phyloP scores from a whole-genome alignment of 768 basidiomycete genomes.

The Lentinula aciculospora region DNA sequence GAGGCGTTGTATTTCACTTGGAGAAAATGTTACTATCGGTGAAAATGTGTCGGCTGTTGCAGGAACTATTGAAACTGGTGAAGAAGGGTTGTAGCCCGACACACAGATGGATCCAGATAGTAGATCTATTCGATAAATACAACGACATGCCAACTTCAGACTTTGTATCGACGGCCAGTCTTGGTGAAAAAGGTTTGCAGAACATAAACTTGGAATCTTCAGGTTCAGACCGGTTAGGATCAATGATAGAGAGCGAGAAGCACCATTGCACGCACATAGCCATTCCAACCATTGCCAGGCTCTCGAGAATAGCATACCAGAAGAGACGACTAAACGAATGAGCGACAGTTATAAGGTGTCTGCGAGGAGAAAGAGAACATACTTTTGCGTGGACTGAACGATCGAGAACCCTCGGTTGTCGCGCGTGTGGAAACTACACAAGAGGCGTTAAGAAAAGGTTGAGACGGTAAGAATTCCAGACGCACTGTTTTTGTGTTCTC shows the following conservation, averaged over 20 bases:
- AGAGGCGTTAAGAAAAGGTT: background rate
- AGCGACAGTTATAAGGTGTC: background rate
- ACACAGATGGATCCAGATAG: background rate
- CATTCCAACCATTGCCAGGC: slow-evolving; percentile 75
- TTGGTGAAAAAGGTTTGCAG: slow-evolving; percentile 97
- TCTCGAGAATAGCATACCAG: slow-evolving; percentile 89
- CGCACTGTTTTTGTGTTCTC: slow-evolving; percentile 90
- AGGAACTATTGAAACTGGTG: too few species aligned
- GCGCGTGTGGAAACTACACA: slow-evolving; percentile 80
- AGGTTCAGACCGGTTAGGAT: slow-evolving; percentile 2
- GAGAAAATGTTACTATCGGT: too few species aligned
- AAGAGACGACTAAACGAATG: slow-evolving; percentile 66
- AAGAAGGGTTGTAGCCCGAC: too few species aligned
- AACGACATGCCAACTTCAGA: slow-evolving; percentile 33
- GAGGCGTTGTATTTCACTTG: background rate
- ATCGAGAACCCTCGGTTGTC: slow-evolving; percentile 93
- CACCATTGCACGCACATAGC: slow-evolving; percentile 58
- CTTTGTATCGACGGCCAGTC: slow-evolving; percentile 86
- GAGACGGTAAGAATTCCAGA: slow-evolving; percentile 9
- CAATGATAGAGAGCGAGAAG: background rate
- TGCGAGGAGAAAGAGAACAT: slow-evolving; percentile 11
- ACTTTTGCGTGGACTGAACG: slow-evolving; percentile 89
- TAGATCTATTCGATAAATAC: background rate
- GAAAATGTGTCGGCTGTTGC: too few species aligned
- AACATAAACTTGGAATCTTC: slow-evolving; percentile 83